phyloP scores from a whole-genome alignment of 1,284 basidiomycete genomes.

The Exobasidium rhododendri region DNA sequence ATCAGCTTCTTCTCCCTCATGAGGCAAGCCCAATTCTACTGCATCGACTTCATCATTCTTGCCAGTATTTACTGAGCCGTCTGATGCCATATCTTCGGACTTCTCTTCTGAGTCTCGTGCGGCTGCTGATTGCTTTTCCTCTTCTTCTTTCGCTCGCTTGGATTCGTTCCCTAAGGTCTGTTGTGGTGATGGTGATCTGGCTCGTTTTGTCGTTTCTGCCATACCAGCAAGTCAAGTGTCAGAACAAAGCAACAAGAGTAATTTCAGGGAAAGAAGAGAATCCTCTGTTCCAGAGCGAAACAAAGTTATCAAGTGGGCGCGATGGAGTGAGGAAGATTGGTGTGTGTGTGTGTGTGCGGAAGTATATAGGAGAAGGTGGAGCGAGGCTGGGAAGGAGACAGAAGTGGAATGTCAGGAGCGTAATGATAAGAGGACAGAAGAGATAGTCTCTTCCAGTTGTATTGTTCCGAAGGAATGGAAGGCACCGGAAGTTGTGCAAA shows the following conservation, averaged over 20 bases:
- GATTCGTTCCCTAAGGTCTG: conserved; percentile 24
- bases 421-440: too few species aligned
- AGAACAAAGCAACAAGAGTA: not conserved
- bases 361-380: not conserved
- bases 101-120: not conserved
- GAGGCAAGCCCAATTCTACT: conserved; percentile 33
- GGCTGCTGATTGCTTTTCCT: conserved; percentile 19
- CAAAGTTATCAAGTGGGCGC: not conserved
- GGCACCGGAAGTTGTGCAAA: too few species aligned
- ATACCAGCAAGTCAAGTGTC: conserved; percentile 20
- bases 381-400: not conserved
- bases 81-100: conserved; percentile 7
- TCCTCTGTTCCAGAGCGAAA: not conserved
- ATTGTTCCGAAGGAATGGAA: too few species aligned
- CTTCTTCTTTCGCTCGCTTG: conserved; percentile 29
- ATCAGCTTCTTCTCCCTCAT: conserved; percentile 25
- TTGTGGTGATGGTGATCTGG: conserved; percentile 32
- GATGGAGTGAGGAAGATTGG: not conserved
- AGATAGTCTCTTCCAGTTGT: too few species aligned
- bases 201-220: conserved; percentile 42
- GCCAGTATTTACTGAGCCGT: not conserved
- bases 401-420: not conserved
- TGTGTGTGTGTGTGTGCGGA: too few species aligned
- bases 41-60: conserved; percentile 31
- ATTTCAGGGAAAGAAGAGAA: not conserved